These are phyloP conservation scores for Geotrichum restrictum DNA, from an alignment of 1,139 yeast genomes.

Conservation along the genomic window DNA sequence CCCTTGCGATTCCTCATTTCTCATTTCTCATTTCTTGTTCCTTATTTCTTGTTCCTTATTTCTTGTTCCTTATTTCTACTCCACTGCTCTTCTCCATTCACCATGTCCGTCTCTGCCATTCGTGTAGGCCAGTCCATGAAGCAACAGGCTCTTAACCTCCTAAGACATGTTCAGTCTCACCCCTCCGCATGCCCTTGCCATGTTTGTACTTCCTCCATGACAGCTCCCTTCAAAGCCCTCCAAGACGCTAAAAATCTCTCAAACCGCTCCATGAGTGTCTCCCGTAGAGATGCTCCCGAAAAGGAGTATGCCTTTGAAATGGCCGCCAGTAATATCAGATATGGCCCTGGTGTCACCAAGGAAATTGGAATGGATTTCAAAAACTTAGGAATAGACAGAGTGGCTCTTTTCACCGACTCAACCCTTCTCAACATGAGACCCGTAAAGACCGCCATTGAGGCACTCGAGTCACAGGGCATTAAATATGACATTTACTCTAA, in stretches of 20 bases:
- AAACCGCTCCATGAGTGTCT: constrained; percentile 23
- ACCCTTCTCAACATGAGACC: constrained; percentile 33
- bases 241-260: constrained; percentile 22
- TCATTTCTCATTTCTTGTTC: too few species aligned
- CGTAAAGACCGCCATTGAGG: constrained; percentile 37
- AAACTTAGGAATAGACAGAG: constrained; percentile 36
- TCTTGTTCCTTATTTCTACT: neutral
- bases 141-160: constrained; percentile 22
- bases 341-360: constrained; percentile 41
- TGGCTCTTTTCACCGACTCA: constrained; percentile 27
- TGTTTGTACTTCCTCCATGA: constrained; percentile 30
- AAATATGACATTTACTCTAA: constrained; percentile 39
- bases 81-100: neutral
- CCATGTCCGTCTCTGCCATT: constrained; percentile 1
- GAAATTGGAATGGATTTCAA: constrained; percentile 43
- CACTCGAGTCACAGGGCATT: constrained; percentile 40
- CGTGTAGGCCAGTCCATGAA: constrained; percentile 13
- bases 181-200: constrained; percentile 39
- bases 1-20: too few species aligned
- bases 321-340: constrained; percentile 43
- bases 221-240: constrained; percentile 17
- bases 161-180: constrained; percentile 35
- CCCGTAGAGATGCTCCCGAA: constrained; percentile 24
- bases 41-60: neutral
- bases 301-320: constrained; percentile 43